Conservation (phyloP, 2,329 filamentous ascomycete genomes). For the Piedraia hortae region DNA sequence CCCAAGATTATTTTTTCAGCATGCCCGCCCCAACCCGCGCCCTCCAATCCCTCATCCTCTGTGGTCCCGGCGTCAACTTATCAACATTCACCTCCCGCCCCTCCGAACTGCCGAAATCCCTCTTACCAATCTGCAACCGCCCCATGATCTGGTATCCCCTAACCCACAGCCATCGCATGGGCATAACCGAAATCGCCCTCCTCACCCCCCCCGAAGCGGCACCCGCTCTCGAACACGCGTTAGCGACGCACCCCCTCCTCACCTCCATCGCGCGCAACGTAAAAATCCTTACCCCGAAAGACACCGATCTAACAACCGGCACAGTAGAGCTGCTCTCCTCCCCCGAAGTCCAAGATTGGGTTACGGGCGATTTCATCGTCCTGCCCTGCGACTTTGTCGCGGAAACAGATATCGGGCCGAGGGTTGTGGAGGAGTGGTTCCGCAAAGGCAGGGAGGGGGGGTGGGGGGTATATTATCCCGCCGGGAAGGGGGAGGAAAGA, state of each 20-base stretch:
- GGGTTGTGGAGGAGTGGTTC: conserved; percentile 73
- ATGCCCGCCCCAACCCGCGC: too few species aligned
- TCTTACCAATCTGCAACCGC: conserved; percentile 56
- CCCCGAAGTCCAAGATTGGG: conserved; percentile 48
- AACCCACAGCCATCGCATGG: conserved; percentile 60
- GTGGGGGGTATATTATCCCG: conserved; percentile 27
- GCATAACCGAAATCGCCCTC: conserved; percentile 36
- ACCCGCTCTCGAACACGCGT: conserved; percentile 36
- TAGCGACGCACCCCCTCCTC: conserved; percentile 53
- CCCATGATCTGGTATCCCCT: conserved; percentile 80
- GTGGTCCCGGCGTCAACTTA: conserved; percentile 56
- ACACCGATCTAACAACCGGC: conserved; percentile 56
- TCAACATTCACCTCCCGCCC: conserved; percentile 60
- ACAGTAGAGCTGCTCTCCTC: conserved; percentile 72
- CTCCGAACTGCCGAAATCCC: conserved; percentile 54
- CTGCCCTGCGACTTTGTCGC: conserved; percentile 85
- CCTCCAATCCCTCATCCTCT: conserved; percentile 60
- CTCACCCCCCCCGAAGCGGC: conserved; percentile 29
- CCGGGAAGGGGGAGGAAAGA: conserved; percentile 52
- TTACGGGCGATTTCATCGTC: conserved; percentile 68
- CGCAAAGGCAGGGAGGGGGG: conserved; percentile 35
- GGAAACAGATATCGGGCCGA: conserved; percentile 68
- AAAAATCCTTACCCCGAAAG: conserved; percentile 47
- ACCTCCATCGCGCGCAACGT: conserved; percentile 45
- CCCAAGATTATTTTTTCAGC: too few species aligned